Base-by-base conservation (phyloP, 1,284 basidiomycete species). In the Schizophyllum amplum region DNA sequence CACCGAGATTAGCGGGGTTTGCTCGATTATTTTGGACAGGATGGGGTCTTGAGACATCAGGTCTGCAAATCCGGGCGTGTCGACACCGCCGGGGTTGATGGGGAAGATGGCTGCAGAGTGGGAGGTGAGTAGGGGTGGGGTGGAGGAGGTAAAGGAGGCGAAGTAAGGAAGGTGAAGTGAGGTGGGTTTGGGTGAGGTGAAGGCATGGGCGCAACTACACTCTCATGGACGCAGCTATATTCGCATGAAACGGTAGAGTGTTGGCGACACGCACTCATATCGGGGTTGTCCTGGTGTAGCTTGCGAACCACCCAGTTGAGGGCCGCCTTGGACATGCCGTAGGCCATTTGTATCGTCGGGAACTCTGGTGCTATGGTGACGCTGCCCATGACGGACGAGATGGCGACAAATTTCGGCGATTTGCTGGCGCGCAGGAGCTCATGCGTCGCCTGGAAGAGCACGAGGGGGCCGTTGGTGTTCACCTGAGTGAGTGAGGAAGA, bases 391-490 rank as follows among this genome's bases (percentile, higher is more conserved):
- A 9, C 33, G 33, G 33, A 42, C 13, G 33, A 42, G 33, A 42
- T 9, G 7, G 33, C 17, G 33, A 42, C 33, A 9, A 42, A 42
- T 9, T 42, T 42, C 2, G 33, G 33, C n/a, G n/a, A n/a, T n/a
- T n/a, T n/a, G n/a, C 33, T 42, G 11, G 13, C 51, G 42, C 51
- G 55, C 2, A 56, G 51, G 22, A 56, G 51, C 21, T 23, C 15
- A 24, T 56, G 33, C 2, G 55, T 51, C 17, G 55, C 55, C 23
- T 56, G 55, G 55, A 52, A 56, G n/a, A 56, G 51, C 9, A 47
- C 50, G n/a, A 56, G 24, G 4, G 25, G 21, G 4, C 55, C 55
- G 51, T 52, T 46, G 7, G 55, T 53, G 42, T 56, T 56, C 15
- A 53, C 55, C 24, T 56, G 7, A n/a, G n/a, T n/a, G n/a, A n/a